Percentiles rank a stretch among this genome's conserved stretches.
Conservation (phyloP, 2,329 filamentous ascomycete species). For the Fusarium zealandicum region DNA sequence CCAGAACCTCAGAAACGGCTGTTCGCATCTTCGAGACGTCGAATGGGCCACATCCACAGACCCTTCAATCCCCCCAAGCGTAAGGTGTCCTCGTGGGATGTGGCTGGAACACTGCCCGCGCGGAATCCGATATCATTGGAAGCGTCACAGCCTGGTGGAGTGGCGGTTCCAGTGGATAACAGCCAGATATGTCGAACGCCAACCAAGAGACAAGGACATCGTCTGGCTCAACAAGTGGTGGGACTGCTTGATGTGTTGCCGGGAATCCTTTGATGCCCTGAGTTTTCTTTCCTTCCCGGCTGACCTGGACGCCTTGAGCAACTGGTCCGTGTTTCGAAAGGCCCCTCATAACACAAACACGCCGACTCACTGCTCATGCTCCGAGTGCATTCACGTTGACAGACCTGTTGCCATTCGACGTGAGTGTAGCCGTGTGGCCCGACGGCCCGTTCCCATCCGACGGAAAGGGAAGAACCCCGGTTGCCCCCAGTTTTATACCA, state of each 20-base stretch:
- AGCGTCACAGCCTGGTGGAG: not conserved
- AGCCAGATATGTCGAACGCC: no score
- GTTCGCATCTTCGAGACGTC: constrained; percentile 7
- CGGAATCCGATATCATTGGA: constrained; percentile 12
- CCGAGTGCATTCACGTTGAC: not conserved
- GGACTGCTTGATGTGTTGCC: constrained; percentile 14
- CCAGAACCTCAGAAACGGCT: not conserved
- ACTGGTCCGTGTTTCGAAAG: not conserved
- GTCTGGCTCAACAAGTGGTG: constrained; percentile 1
- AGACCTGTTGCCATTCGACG: constrained; percentile 1
- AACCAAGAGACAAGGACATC: no score
- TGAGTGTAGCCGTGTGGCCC: constrained; percentile 2
- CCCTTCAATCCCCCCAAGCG: not conserved
- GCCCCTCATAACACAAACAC: not conserved
- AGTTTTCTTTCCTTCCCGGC: not conserved
- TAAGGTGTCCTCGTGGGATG: not conserved
- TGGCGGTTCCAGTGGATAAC: constrained; percentile 3
- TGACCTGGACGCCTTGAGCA: not conserved
- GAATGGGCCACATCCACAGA: constrained; percentile 4
- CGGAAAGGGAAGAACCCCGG: no score
- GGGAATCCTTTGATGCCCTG: not conserved
- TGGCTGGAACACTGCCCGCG: constrained; percentile 18
- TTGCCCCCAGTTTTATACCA: no score
- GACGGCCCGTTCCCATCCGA: no score
- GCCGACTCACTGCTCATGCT: not conserved